These are phyloP conservation scores for Sclerotinia glacialis DNA, from an alignment of 2,329 filamentous ascomycete species.

Conservation along the genomic window DNA sequence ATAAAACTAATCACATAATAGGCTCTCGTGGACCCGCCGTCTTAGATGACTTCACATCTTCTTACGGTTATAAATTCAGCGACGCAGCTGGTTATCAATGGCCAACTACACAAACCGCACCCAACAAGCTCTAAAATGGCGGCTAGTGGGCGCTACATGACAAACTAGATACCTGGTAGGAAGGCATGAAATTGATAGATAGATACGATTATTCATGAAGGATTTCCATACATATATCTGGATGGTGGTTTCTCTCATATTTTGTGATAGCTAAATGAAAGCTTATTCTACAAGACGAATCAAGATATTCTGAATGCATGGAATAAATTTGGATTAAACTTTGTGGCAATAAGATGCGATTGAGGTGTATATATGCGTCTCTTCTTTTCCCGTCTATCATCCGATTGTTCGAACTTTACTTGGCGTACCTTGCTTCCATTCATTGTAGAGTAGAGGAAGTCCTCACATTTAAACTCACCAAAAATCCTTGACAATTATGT, in stretches of 20 bases:
- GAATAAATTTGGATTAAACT: too few species aligned
- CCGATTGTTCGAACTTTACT: too few species aligned
- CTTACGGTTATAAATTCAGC: slow-evolving; percentile 96
- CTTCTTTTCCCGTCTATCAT: too few species aligned
- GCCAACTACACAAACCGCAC: slow-evolving; percentile 72
- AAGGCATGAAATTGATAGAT: slow-evolving; percentile 17
- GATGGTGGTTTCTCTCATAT: slow-evolving; percentile 2
- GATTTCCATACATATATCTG: slow-evolving; percentile 7
- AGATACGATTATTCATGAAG: slow-evolving; percentile 9
- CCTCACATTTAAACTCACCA: too few species aligned
- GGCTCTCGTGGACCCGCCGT: slow-evolving; percentile 95
- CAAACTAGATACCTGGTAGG: slow-evolving; percentile 16
- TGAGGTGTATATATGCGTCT: too few species aligned
- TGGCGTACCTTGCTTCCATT: too few species aligned
- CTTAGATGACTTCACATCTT: slow-evolving; percentile 95
- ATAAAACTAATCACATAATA: slow-evolving; percentile 41
- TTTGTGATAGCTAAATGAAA: slow-evolving; percentile 16
- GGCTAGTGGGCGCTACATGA: neutral
- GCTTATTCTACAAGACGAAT: neutral
- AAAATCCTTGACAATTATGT: too few species aligned
- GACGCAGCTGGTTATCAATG: slow-evolving; percentile 95
- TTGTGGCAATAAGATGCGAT: too few species aligned
- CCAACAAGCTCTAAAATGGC: slow-evolving; percentile 75
- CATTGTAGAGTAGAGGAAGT: too few species aligned
- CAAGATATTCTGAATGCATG: neutral